phyloP scores from a whole-genome alignment of 306 rosid species.

The Prunus persica region Prunus_persica_NCBIv2 NC_034015.1:10861001-10861500 shows the following conservation, averaged over 20 bases:
- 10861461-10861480: too few species aligned
- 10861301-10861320: slow-evolving; percentile 21
- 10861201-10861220: slow-evolving; percentile 3
- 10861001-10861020: slow-evolving; percentile 54
- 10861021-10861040: slow-evolving; percentile 54
- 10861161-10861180: slow-evolving; percentile 68
- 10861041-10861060: slow-evolving; percentile 71
- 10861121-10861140: slow-evolving; percentile 67
- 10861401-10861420: too few species aligned
- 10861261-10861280: background rate
- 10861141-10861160: slow-evolving; percentile 72
- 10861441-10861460: too few species aligned
- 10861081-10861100: slow-evolving; percentile 59
- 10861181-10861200: slow-evolving; percentile 34
- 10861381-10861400: background rate
- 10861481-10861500: background rate
- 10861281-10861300: slow-evolving; percentile 4
- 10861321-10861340: slow-evolving; percentile 5
- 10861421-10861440: too few species aligned
- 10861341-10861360: background rate
- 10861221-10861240: slow-evolving; percentile 7
- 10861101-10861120: slow-evolving; percentile 73
- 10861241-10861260: slow-evolving; percentile 7
- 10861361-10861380: background rate
- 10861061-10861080: slow-evolving; percentile 56